Conservation (phyloP, 83 land plant genomes). For the Picea mariana region DNA sequence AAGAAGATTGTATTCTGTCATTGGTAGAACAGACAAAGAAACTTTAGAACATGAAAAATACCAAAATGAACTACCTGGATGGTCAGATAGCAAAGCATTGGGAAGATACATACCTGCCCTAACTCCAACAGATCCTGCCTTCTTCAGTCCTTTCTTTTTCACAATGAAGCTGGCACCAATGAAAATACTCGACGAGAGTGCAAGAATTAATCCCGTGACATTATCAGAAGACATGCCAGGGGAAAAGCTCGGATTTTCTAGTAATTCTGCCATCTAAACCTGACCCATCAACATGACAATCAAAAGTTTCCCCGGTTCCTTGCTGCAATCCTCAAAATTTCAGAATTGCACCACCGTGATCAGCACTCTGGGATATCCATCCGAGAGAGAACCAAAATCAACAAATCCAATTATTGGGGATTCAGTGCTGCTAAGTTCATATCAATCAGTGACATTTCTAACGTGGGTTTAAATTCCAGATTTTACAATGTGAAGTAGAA, state of each 20-base stretch:
- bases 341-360: background rate
- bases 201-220: constrained; percentile 54
- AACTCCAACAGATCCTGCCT: constrained; percentile 50
- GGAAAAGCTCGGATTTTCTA: background rate
- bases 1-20: background rate
- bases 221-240: constrained; percentile 42
- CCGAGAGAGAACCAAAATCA: background rate
- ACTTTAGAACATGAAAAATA: background rate
- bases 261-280: constrained; percentile 5
- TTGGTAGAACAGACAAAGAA: background rate
- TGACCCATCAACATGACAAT: background rate
- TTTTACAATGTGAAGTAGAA: background rate
- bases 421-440: background rate
- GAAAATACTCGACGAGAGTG: constrained; percentile 64
- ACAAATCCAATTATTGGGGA: background rate
- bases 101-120: constrained; percentile 49
- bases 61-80: background rate
- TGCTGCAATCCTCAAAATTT: background rate
- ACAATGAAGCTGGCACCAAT: constrained; percentile 78
- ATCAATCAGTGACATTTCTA: background rate
- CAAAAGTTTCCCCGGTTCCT: background rate
- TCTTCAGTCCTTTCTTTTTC: constrained; percentile 75
- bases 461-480: background rate
- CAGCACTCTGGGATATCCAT: background rate
- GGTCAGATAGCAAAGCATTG: background rate